Evolutionary conservation across 2,329 filamentous ascomycete species (phyloP).

Genomic region (Sarocladium kiliense): DNA sequence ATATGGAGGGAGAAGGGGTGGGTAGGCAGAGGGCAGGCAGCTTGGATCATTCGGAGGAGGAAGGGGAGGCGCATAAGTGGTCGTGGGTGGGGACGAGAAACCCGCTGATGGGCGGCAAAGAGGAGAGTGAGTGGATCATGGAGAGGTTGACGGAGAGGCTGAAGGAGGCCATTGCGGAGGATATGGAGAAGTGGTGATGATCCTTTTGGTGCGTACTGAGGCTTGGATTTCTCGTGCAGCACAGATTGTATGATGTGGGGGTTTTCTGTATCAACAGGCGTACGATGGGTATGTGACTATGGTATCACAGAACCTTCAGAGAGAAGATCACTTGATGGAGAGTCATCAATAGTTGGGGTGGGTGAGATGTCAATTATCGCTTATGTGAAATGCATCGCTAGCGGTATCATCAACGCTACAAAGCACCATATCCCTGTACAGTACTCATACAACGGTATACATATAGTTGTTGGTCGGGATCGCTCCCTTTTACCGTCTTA

Average conservation of each 20-base stretch:
- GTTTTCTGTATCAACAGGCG: too few relatives aligned
- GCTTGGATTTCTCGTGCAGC: background rate
- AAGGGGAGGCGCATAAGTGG: slow-evolving; percentile 41
- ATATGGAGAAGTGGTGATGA: background rate
- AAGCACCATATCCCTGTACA: background rate
- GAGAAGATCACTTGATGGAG: too few relatives aligned
- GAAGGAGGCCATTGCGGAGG: slow-evolving; percentile 16
- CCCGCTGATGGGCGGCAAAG: slow-evolving; percentile 63
- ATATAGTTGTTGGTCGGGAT: background rate
- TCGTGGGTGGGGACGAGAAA: slow-evolving; percentile 68
- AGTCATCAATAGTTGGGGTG: too few relatives aligned
- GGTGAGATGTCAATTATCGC: background rate
- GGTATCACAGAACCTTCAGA: too few relatives aligned
- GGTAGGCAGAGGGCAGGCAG: background rate
- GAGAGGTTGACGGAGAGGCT: slow-evolving; percentile 57
- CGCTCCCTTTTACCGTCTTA: slow-evolving; percentile 1
- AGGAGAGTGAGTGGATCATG: slow-evolving; percentile 69
- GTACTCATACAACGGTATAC: background rate
- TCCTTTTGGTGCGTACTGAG: background rate
- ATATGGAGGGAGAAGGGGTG: background rate
- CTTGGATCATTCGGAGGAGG: background rate
- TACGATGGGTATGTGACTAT: too few relatives aligned
- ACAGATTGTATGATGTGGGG: too few relatives aligned
- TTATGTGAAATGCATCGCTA: slow-evolving; percentile 2
- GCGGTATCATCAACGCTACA: background rate